Evolutionary conservation across 371 early-diverging fungal genomes (phyloP), one percentile per base, ranked within the genome.

Genomic region (Mucor mucedo): DNA sequence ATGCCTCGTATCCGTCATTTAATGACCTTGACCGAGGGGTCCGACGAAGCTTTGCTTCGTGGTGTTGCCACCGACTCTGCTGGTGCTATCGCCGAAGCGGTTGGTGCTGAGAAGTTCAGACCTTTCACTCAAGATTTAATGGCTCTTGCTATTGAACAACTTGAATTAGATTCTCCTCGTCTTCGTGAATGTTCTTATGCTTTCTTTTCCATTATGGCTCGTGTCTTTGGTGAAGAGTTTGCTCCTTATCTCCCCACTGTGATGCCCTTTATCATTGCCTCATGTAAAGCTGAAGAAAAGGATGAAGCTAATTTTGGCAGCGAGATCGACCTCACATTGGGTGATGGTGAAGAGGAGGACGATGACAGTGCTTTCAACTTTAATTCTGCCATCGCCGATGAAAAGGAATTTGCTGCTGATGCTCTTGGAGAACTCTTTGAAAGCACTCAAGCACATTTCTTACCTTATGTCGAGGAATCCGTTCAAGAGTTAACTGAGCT

Each of bases 361-460:
- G 91, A 87, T 14, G 55, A 83, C 70, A 52, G 62, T 58, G 63
- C 83, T 13, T 82, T 88, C 67, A 82, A 83, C n/a, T 80, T 91
- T 60, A 90, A 85, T 66, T 89, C 92, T 48, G 95, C 92, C 27
- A 80, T 95, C 66, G 91, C 95, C 0, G 92, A 94, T 38, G 96
- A 96, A 71, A 96, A 96, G 79, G 94, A 94, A 68, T 88, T 91
- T 52, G 95, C 95, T 14, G 90, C 90, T 29, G 93, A 93, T 66
- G 91, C 92, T 2, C 81, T 92, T 47, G 95, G 91, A 49, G 93
- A 94, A 70, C 68, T 96, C 30, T 95, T 96, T 77, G 87, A 86
- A 56, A 86, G 88, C 62, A 91, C 96, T 1, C 71, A 84, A 4
- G 54, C 80, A 0, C 84, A 88, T 47, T 95, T 94, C 69, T 72